Conservation (phyloP, 352 stramenopile species). For the Bremia lactucae region DNA sequence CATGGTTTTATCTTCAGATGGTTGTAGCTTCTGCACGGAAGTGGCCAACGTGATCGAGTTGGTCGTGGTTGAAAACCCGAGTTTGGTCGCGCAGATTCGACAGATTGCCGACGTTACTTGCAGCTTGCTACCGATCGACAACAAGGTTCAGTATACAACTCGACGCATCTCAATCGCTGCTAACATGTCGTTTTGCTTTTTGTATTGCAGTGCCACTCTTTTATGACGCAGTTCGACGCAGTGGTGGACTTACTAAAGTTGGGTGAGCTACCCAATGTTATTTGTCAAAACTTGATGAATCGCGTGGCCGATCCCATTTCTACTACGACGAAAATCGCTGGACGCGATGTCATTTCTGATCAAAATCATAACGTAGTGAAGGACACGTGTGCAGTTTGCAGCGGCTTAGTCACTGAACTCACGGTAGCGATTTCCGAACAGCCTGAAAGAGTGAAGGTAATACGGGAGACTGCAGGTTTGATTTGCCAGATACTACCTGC, state of each 20-base stretch:
- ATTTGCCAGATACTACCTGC: slow-evolving; percentile 52
- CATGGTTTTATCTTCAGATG: slow-evolving; percentile 25
- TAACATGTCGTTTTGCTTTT: slow-evolving; percentile 1
- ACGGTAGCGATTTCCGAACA: slow-evolving; percentile 44
- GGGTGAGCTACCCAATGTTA: slow-evolving; percentile 41
- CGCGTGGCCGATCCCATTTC: slow-evolving; percentile 19
- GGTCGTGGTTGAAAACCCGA: slow-evolving; percentile 39
- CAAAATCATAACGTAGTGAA: slow-evolving; percentile 7
- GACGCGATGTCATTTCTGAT: slow-evolving; percentile 7
- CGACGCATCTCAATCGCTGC: slow-evolving; percentile 1
- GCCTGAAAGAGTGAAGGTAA: slow-evolving; percentile 47
- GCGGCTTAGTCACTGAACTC: slow-evolving; percentile 47
- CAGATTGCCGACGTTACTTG: slow-evolving; percentile 56
- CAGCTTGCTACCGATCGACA: slow-evolving; percentile 36
- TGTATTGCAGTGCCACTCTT: slow-evolving; percentile 53
- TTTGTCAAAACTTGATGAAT: slow-evolving; percentile 61
- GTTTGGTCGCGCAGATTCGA: slow-evolving; percentile 44
- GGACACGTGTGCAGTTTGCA: slow-evolving; percentile 54
- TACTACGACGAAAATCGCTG: slow-evolving; percentile 10
- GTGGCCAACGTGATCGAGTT: slow-evolving; percentile 41
- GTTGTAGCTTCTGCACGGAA: slow-evolving; percentile 69
- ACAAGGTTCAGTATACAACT: no score
- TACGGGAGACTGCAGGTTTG: slow-evolving; percentile 50
- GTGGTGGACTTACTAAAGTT: slow-evolving; percentile 58
- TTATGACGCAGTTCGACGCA: slow-evolving; percentile 45